phyloP scores from a whole-genome alignment of 2,329 filamentous ascomycete species.

The Phyllosticta ampelicida region DNA sequence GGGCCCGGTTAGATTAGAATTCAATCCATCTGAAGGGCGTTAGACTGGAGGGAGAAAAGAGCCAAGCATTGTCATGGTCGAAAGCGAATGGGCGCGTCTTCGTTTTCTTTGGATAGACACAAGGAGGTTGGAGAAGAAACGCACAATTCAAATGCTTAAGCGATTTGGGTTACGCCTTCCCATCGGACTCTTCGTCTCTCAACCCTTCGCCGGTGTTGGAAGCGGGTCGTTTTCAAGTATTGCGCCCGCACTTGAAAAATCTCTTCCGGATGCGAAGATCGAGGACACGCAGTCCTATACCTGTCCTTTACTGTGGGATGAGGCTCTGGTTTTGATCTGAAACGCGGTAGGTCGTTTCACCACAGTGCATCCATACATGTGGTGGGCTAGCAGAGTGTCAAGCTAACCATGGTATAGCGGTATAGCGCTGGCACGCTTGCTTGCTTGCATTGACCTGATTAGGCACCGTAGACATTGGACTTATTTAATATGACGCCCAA shows the following conservation, averaged over 20 bases:
- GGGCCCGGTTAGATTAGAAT: constrained; percentile 37
- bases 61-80: not conserved
- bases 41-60: not conserved
- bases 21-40: not conserved
- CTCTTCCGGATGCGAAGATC: not conserved
- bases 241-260: not conserved
- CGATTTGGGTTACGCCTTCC: not conserved
- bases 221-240: not conserved
- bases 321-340: not conserved
- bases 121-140: not conserved
- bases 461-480: not conserved
- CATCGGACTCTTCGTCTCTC: not conserved
- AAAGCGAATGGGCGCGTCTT: not conserved
- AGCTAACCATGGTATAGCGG: not conserved
- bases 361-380: not conserved
- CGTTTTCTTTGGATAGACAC: not conserved
- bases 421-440: not conserved
- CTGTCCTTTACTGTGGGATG: not conserved
- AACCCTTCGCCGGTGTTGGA: not conserved
- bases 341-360: not conserved
- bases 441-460: not conserved
- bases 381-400: not conserved
- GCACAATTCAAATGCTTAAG: not conserved
- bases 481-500: not conserved
- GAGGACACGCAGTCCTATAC: not conserved